phyloP scores from a whole-genome alignment of 2,329 filamentous ascomycete species.

The Talaromyces albobiverticillius region DNA sequence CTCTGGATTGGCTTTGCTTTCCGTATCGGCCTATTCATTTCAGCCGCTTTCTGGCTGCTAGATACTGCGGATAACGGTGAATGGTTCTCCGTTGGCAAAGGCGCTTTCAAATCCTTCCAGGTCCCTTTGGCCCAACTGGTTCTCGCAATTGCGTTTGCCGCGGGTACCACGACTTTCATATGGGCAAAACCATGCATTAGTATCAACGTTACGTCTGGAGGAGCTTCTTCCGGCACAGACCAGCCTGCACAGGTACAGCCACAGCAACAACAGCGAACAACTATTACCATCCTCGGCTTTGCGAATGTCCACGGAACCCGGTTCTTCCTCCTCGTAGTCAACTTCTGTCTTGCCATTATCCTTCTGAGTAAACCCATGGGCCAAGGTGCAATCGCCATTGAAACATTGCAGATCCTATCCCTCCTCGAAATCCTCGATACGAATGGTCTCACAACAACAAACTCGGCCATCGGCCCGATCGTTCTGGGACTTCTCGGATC shows the following conservation, averaged over 20 bases:
- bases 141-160: constrained; percentile 75
- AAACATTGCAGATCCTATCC: constrained; percentile 85
- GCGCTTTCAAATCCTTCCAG: constrained; percentile 68
- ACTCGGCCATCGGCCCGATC: constrained; percentile 71
- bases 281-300: constrained; percentile 81
- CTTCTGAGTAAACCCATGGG: constrained; percentile 95
- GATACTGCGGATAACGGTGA: constrained; percentile 80
- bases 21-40: constrained; percentile 70
- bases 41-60: constrained; percentile 80
- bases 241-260: constrained; percentile 27
- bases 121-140: constrained; percentile 76
- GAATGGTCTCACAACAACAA: constrained; percentile 59
- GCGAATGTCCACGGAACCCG: constrained; percentile 89
- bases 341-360: constrained; percentile 72
- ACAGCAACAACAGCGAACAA: constrained; percentile 34
- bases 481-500: constrained; percentile 84
- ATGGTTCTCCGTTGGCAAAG: constrained; percentile 67
- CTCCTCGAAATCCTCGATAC: constrained; percentile 64
- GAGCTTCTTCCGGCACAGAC: constrained; percentile 34
- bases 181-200: constrained; percentile 83
- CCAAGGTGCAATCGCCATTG: constrained; percentile 73
- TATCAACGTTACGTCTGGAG: constrained; percentile 58
- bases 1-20: constrained; percentile 81
- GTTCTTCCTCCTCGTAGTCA: constrained; percentile 79
- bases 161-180: constrained; percentile 78